Evolutionary conservation across 2,329 filamentous ascomycete genomes (phyloP), one percentile per base, ranked within the genome.

Genomic region (Colletotrichum sp.): DNA sequence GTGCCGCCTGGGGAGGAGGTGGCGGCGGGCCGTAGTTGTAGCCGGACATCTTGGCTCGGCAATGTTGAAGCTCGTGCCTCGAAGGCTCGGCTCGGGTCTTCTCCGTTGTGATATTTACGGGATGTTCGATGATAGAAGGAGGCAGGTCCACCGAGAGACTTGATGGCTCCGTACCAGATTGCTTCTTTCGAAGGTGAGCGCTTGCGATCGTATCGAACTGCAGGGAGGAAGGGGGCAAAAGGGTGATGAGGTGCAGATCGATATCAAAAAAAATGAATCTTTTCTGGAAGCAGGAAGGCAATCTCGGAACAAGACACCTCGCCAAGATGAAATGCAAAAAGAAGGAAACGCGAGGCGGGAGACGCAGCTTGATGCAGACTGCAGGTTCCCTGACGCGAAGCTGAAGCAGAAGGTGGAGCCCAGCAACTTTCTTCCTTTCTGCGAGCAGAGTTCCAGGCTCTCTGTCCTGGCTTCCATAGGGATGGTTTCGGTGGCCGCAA

Each of bases 1-100:
- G 80, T 4, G 83, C 77, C 10, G 82, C 78, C 10, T 82, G 80
- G 30, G 85, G 88, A 6, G 88, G 86, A 22, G 89, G 88, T 15
- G 89, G 89, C 71, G 89, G 88, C 27, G 88, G 89, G n/a, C 86
- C 89, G 84, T 90, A 91, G 69, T 86, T 88, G 84, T 91, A 90
- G 36, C 83, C 82, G 27, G 88, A 85, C 88, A 90, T 90, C 66
- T 56, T 70, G 39, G 16, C 62, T 75, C 25, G 30, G 39, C 30
- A 39, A 67, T 48, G 48, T 39, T 48, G 69, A 58, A 34, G 25
- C 25, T 67, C n/a, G 27, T 22, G 64, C 32, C 12, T 55, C 15
- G 48, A 48, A 36, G 32, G 32, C 9, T 43, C n/a, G 48, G 48
- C 2, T 34, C 16, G 34, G 27, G 25, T 52, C 43, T 22, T 52